Base-by-base conservation (phyloP, 768 basidiomycete species). In the Mycena galericulata region DNA sequence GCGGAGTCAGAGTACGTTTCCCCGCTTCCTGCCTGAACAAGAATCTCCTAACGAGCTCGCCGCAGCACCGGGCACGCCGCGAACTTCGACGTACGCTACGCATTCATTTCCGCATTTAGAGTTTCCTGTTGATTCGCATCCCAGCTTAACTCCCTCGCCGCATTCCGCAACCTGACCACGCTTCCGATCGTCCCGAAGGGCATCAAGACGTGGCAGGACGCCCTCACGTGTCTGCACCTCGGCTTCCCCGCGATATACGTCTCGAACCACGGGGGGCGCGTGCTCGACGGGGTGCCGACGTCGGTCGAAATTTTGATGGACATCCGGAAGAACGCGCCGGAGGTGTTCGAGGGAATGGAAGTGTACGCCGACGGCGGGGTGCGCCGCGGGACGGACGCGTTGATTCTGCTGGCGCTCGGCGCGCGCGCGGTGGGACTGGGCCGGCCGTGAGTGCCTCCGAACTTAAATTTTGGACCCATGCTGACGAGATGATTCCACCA, bases 321-420 rank as follows among this genome's bases (percentile, higher is more conserved):
- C 65, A 80, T 85, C 45, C 75, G 79, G 17, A 73, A 76, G 66
- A 74, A 79, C 59, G 78, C 79, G 20, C 84, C 84, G 2, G 78
- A 82, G 53, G 77, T 83, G 9, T 76, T 85, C n/a, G 70, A 79
- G 0, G 68, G 78, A 55, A 76, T 79, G 72, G 83, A 86, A 70
- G 77, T 86, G 15, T 85, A 79, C 60, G 77, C 82, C 26, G 85
- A 86, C 62, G 86, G 86, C 2, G 86, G 86, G 4, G 79, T 85
- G 41, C 72, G 83, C 26, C 71, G 83, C 10, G 86, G 85, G 0
- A 85, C 83, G 0, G 84, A 86, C 62, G 77, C 84, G 20, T 66
- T 86, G 22, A 84, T 82, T 59, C 79, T 83, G 15, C 72, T 85
- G 0, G 81, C 80, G 15, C 72, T 85, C 3, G 84, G 84, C 9